Evolutionary conservation across 2,329 filamentous ascomycete species (phyloP).

Genomic region (Talaromyces sp.): DNA sequence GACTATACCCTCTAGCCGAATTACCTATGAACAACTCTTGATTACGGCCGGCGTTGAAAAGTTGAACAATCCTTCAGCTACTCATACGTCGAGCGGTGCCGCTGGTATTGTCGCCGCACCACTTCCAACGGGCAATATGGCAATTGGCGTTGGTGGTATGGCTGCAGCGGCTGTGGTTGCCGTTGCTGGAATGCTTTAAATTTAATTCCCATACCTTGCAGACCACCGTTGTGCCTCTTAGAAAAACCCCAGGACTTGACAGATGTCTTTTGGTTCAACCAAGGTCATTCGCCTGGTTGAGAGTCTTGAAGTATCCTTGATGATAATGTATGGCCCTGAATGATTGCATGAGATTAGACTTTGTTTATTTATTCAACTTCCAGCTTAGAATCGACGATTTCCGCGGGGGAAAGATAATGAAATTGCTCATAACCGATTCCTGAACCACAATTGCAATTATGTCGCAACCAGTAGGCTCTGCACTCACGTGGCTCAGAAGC

Average conservation of each 20-base stretch:
- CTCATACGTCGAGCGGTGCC: conserved; percentile 14
- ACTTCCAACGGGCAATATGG: conserved; percentile 13
- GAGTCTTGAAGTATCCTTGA: neutral
- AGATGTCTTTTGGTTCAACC: neutral
- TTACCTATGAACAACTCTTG: conserved; percentile 18
- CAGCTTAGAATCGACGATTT: neutral
- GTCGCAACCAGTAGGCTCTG: neutral
- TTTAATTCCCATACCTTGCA: neutral
- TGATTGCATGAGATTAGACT: neutral
- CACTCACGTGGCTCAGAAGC: neutral
- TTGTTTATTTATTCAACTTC: neutral
- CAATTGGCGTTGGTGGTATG: conserved; percentile 19
- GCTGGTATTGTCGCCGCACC: conserved; percentile 5
- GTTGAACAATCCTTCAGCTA: conserved; percentile 19
- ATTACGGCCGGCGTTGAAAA: conserved; percentile 23
- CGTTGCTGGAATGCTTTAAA: conserved; percentile 31
- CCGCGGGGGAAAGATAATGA: neutral
- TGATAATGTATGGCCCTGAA: neutral
- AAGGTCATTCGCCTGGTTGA: neutral
- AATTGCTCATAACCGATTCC: neutral
- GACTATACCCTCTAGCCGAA: conserved; percentile 7
- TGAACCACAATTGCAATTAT: neutral
- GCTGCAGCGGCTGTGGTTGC: conserved; percentile 34
- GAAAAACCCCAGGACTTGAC: neutral
- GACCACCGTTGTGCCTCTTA: too few relatives aligned